These are phyloP conservation scores for Helotiales sp. DNA, from an alignment of 2,329 filamentous ascomycete species.

Conservation along the genomic window DNA sequence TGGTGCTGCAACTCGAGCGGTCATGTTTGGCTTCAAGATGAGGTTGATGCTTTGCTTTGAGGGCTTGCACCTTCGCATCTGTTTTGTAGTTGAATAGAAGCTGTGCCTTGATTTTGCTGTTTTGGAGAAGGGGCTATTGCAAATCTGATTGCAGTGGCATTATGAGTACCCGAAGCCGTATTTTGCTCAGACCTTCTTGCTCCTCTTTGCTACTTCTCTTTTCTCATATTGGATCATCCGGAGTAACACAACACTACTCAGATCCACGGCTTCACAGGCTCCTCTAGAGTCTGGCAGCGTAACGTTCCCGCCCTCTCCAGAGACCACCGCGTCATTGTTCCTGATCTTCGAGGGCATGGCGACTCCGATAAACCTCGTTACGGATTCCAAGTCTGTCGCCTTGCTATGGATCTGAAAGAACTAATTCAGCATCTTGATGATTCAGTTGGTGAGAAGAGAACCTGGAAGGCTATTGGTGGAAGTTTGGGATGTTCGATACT, in stretches of 20 bases:
- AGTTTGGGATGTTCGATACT: constrained; percentile 35
- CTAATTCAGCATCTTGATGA: constrained; percentile 21
- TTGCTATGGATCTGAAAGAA: constrained; percentile 33
- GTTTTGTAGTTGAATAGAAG: neutral
- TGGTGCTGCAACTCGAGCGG: neutral
- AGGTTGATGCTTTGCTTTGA: neutral
- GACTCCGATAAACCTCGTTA: constrained; percentile 28
- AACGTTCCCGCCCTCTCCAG: constrained; percentile 29
- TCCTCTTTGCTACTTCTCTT: neutral
- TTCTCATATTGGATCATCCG: neutral
- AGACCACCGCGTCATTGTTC: constrained; percentile 30
- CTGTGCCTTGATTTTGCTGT: neutral
- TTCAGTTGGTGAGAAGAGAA: neutral
- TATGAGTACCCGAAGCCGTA: neutral
- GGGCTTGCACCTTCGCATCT: too few relatives aligned
- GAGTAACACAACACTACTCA: constrained; percentile 10
- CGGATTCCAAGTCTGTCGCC: constrained; percentile 34
- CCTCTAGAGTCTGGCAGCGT: constrained; percentile 31
- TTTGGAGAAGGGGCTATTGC: neutral
- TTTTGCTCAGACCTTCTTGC: neutral
- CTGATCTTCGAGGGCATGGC: constrained; percentile 35
- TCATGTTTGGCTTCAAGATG: neutral
- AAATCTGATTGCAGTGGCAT: neutral
- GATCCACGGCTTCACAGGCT: constrained; percentile 38
- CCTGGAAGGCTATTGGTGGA: constrained; percentile 31